Percentiles rank a stretch among this genome's conserved stretches.
Conservation (phyloP, 306 rosid species). For the Quercus alba region DNA sequence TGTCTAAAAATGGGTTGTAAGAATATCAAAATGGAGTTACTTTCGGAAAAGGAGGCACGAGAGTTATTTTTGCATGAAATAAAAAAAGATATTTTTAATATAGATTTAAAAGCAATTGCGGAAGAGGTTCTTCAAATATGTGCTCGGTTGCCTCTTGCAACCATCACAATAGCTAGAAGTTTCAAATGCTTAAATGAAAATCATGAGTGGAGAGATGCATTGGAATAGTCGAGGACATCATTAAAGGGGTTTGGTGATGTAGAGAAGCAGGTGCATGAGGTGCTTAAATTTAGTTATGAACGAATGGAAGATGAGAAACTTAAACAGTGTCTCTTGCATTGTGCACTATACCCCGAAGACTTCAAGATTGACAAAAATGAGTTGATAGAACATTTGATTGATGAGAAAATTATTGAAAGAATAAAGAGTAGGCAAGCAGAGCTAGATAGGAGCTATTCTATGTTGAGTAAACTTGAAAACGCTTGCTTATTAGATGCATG, state of each 20-base stretch:
- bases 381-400: slow-evolving; percentile 23
- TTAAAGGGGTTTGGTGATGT: slow-evolving; percentile 7
- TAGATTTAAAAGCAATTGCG: neutral
- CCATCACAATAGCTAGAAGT: slow-evolving; percentile 7
- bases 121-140: fast-evolving
- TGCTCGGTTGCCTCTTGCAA: slow-evolving; percentile 13
- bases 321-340: slow-evolving; percentile 16
- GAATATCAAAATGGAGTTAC: slow-evolving; percentile 2
- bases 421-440: slow-evolving; percentile 17
- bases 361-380: slow-evolving; percentile 15
- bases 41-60: neutral
- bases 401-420: slow-evolving; percentile 23
- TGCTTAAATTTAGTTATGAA: slow-evolving; percentile 23
- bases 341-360: slow-evolving; percentile 31
- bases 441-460: slow-evolving; percentile 19
- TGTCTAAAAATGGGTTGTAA: too few species aligned
- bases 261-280: slow-evolving; percentile 20
- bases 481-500: slow-evolving; percentile 11
- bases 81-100: too few species aligned
- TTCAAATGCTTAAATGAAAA: neutral
- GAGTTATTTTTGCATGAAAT: slow-evolving; percentile 10
- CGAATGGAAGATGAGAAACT: neutral
- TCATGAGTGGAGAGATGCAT: slow-evolving; percentile 11
- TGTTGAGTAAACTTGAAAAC: slow-evolving; percentile 8
- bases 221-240: slow-evolving; percentile 10